Evolutionary conservation across 164 flowering plant genomes (phyloP).

Genomic region (Berberis thunbergii): DNA sequence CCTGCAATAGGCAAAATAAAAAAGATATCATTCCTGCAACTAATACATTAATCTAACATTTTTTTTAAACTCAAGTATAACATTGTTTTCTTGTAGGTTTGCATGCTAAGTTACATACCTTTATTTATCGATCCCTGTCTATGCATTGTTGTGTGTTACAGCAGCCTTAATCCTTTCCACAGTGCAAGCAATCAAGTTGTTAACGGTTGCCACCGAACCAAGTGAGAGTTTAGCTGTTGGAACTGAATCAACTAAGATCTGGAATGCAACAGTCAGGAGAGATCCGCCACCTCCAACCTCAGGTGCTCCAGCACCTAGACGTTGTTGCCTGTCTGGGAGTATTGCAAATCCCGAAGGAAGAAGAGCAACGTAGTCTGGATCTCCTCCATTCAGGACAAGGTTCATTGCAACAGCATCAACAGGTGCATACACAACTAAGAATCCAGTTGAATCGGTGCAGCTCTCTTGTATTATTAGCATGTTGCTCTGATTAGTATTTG

Average conservation of each 20-base stretch:
- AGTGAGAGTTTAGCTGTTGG: slow-evolving; percentile 80
- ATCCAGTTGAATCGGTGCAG: slow-evolving; percentile 68
- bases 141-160: slow-evolving; percentile 35
- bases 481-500: slow-evolving; percentile 87
- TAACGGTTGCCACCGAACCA: slow-evolving; percentile 84
- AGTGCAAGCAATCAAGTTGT: slow-evolving; percentile 79
- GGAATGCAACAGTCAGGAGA: slow-evolving; percentile 78
- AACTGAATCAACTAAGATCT: slow-evolving; percentile 73
- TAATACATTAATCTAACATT: too few relatives aligned
- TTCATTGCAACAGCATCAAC: slow-evolving; percentile 85
- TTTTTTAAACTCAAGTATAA: too few relatives aligned
- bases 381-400: slow-evolving; percentile 73
- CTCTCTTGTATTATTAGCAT: slow-evolving; percentile 97
- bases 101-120: too few relatives aligned
- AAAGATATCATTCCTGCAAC: too few relatives aligned
- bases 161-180: slow-evolving; percentile 75
- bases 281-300: slow-evolving; percentile 68
- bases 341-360: slow-evolving; percentile 95
- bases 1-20: neutral
- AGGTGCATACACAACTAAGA: slow-evolving; percentile 82
- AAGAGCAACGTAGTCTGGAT: slow-evolving; percentile 88
- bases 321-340: slow-evolving; percentile 48
- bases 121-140: slow-evolving; percentile 3
- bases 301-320: slow-evolving; percentile 15
- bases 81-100: too few relatives aligned